Conservation (phyloP, 1,284 basidiomycete genomes). For the Leccinum subrobustum region DNA sequence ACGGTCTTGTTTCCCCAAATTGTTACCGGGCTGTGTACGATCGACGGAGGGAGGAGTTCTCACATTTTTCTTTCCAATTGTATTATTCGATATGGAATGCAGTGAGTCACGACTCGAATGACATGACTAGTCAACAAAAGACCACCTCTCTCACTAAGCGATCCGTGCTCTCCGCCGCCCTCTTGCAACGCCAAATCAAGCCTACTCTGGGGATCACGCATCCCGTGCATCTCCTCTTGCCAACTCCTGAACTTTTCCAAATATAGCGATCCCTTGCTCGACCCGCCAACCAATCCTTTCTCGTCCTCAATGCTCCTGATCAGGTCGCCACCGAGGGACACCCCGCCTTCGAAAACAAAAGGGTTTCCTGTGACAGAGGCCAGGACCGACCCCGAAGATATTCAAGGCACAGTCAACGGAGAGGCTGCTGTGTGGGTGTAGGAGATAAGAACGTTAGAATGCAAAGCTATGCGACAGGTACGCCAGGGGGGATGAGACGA, state of each 20-base stretch:
- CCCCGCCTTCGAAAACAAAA: constrained; percentile 1
- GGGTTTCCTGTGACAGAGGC: constrained; percentile 5
- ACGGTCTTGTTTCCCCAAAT: constrained; percentile 8
- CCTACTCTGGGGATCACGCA: not conserved
- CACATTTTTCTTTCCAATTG: constrained; percentile 1
- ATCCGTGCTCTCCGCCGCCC: not conserved
- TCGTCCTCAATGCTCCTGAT: constrained; percentile 5
- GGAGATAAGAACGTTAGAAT: not conserved
- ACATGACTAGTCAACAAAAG: constrained; percentile 8
- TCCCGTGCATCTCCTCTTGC: not conserved
- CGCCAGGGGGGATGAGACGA: not conserved
- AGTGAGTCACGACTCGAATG: not conserved
- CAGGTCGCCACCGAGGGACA: not conserved
- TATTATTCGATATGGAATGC: not conserved
- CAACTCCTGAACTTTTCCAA: constrained; percentile 5
- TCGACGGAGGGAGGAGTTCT: constrained; percentile 4
- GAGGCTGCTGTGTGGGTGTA: not conserved
- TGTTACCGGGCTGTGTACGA: constrained; percentile 15
- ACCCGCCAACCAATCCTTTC: not conserved
- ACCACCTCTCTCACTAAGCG: not conserved
- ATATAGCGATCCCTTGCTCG: not conserved
- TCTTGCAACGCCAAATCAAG: not conserved
- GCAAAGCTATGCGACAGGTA: not conserved
- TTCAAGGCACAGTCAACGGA: not conserved
- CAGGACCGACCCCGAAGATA: not conserved